phyloP scores from a whole-genome alignment of 139 green algal species.

The Coccomyxa sp. region DNA sequence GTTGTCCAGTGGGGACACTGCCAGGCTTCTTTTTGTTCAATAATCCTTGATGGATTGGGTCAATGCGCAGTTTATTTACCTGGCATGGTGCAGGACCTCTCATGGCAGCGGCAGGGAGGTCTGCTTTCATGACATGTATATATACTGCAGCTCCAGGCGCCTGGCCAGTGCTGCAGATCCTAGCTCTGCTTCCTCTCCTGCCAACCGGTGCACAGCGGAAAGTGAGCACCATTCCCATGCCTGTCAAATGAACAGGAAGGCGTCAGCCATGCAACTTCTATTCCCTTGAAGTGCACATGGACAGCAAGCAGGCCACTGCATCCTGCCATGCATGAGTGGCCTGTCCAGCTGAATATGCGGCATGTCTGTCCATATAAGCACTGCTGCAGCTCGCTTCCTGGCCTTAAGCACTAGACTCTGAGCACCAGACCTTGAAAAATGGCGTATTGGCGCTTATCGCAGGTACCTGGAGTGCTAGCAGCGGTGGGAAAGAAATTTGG shows the following conservation, averaged over 20 bases:
- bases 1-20: no score
- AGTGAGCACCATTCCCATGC: neutral
- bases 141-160: neutral
- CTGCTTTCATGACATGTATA: neutral
- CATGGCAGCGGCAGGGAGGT: neutral
- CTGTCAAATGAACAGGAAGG: neutral
- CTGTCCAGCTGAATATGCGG: no score
- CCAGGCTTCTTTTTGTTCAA: no score
- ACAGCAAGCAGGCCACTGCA: neutral
- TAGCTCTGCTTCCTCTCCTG: neutral
- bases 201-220: neutral
- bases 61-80: no score
- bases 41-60: no score
- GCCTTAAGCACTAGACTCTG: neutral
- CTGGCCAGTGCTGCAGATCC: neutral
- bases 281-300: no score
- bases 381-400: neutral
- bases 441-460: neutral
- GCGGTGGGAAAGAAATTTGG: neutral
- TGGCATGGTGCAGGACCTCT: no score
- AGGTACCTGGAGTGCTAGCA: neutral
- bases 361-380: no score
- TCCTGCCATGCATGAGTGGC: neutral
- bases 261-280: neutral
- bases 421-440: neutral